Percentiles rank a stretch among this genome's conserved stretches.
phyloP scores from a whole-genome alignment of 768 basidiomycete genomes.

The Boletus tomentosulus region DNA sequence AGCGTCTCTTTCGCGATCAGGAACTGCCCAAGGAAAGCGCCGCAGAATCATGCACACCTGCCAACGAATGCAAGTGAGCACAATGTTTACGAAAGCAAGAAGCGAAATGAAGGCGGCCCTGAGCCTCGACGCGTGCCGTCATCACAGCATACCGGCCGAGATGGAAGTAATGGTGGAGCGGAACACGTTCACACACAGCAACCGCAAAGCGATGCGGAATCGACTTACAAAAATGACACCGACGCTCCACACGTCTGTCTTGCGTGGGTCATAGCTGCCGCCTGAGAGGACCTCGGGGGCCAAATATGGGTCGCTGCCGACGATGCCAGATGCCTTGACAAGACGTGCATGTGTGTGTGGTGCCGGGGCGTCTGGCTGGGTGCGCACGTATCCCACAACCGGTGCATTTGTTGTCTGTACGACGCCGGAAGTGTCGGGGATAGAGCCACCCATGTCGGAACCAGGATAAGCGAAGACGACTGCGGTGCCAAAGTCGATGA shows the following conservation, averaged over 20 bases:
- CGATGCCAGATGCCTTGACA: conserved; percentile 79
- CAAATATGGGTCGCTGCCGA: conserved; percentile 97
- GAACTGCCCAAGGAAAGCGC: conserved; percentile 98
- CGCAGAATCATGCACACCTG: conserved; percentile 87
- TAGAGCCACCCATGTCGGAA: conserved; percentile 52
- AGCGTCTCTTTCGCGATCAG: conserved; percentile 89
- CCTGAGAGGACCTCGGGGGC: conserved; percentile 89
- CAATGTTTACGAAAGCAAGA: conserved; percentile 2
- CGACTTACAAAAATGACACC: conserved; percentile 89
- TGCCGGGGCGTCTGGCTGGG: conserved; percentile 21
- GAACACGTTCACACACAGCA: conserved; percentile 1
- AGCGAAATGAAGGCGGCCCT: conserved; percentile 3
- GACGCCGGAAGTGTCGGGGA: conserved; percentile 9
- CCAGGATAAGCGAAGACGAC: conserved; percentile 99
- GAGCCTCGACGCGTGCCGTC: neutral
- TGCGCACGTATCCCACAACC: conserved; percentile 18
- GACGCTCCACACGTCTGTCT: conserved; percentile 98
- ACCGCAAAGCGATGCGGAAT: neutral
- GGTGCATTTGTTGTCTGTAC: neutral
- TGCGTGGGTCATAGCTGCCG: conserved; percentile 87
- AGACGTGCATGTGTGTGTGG: conserved; percentile 39
- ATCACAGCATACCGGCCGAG: neutral
- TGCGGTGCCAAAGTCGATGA: conserved; percentile 99
- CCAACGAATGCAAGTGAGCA: conserved; percentile 8
- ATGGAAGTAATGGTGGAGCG: neutral